Evolutionary conservation across 805 yeast species (phyloP), one percentile per base, ranked within the genome.

Genomic region (Lipomyces yamanashiensis): DNA sequence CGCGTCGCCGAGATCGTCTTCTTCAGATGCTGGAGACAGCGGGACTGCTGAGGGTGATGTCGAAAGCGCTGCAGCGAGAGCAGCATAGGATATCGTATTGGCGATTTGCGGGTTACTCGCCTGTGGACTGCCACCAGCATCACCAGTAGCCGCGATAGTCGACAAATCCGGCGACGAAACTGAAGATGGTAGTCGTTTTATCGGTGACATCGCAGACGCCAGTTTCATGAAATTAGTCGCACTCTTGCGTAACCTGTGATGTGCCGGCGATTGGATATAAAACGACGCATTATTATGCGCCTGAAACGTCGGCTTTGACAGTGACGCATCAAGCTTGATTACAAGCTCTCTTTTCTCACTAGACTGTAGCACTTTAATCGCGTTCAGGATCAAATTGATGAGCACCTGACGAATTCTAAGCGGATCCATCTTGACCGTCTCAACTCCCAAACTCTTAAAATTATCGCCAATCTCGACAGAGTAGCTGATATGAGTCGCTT

Each of bases 331-430:
- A 10, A 64, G 47, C 34, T 58, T 58, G 43, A 62, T 56, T 44
- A 53, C 44, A 13, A 62, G 56, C 36, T 12, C 92, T 95, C 15
- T 83, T 81, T 36, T 13, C 4, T 98, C 98, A 66, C 90, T 89
- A n/a, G 86, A 87, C 0, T 97, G 96, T 0, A 98, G 90, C 70
- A 93, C 93, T 74, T 95, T 95, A 71, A 95, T 79, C 0, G 96
- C 87, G 75, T 95, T 95, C 19, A 96, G 87, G 12, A 93, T 93
- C 61, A 95, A 79, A 71, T 95, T 95, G 92, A 93, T 91, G 8
- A 93, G 87, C 53, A 95, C 88, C 75, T 95, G 99, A 59, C 90
- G 85, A 43, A 95, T 89, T 73, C 99, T 81, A 74, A 90, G 91
- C 7, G 95, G 87, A 75, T 95, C 99, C 7, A 97, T 98, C 75